A percentile compares a stretch with the other conserved stretches of the same genome.
These are phyloP conservation scores for Fonsecaea pugnacius DNA, from an alignment of 2,329 filamentous ascomycete genomes.

Conservation along the genomic window DNA sequence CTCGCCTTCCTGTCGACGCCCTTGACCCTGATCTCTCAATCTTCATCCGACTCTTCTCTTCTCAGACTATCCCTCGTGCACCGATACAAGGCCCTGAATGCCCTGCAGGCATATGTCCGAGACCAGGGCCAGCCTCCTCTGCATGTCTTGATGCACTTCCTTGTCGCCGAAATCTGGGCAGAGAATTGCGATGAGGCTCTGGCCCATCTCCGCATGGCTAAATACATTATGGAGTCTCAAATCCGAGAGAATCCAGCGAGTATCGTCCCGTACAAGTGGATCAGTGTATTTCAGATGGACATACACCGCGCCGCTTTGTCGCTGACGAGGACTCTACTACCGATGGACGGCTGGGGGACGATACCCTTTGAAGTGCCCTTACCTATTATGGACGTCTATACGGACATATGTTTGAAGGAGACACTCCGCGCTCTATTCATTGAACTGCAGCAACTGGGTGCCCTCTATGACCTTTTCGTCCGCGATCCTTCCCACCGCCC, in stretches of 20 bases:
- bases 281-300: slow-evolving; percentile 13
- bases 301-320: slow-evolving; percentile 13
- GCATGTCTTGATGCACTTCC: slow-evolving; percentile 9
- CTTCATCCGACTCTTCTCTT: slow-evolving; percentile 5
- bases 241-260: neutral
- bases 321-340: neutral
- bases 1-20: slow-evolving; percentile 6
- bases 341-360: slow-evolving; percentile 7
- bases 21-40: slow-evolving; percentile 6
- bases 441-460: slow-evolving; percentile 8
- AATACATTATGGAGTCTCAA: slow-evolving; percentile 7
- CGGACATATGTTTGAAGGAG: slow-evolving; percentile 3
- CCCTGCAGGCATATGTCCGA: neutral
- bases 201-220: slow-evolving; percentile 10
- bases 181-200: slow-evolving; percentile 5
- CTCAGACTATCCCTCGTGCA: slow-evolving; percentile 5
- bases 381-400: slow-evolving; percentile 12
- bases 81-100: neutral
- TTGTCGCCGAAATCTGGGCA: slow-evolving; percentile 13
- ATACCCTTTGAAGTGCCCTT: slow-evolving; percentile 4
- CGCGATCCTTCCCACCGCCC: neutral
- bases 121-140: slow-evolving; percentile 6
- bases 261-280: slow-evolving; percentile 11
- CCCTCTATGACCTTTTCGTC: slow-evolving; percentile 8
- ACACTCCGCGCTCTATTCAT: slow-evolving; percentile 4